Conservation (phyloP, 2,329 filamentous ascomycete genomes). For the Botrytis porri region DNA sequence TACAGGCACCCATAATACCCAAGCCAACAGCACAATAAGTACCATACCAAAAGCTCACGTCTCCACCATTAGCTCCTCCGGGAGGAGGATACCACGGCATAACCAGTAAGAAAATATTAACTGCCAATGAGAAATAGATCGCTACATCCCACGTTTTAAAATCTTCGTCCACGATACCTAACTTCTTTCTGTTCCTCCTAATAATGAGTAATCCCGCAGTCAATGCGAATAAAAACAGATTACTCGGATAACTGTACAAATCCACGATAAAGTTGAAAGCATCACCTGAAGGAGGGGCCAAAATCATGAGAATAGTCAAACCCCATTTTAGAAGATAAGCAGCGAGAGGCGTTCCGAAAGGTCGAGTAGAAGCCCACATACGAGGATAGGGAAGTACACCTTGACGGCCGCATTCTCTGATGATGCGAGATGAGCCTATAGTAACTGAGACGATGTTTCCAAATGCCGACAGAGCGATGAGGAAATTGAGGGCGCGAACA, state of each 20-base stretch:
- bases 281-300: slow-evolving; percentile 59
- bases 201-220: slow-evolving; percentile 57
- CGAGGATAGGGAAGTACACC: slow-evolving; percentile 19
- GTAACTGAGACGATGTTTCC: slow-evolving; percentile 50
- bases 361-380: slow-evolving; percentile 57
- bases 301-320: slow-evolving; percentile 57
- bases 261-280: slow-evolving; percentile 63
- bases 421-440: slow-evolving; percentile 53
- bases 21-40: slow-evolving; percentile 66
- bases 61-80: slow-evolving; percentile 56
- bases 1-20: slow-evolving; percentile 53
- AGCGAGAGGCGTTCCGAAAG: slow-evolving; percentile 61
- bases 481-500: slow-evolving; percentile 45
- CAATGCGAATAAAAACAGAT: slow-evolving; percentile 57
- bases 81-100: slow-evolving; percentile 72
- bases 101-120: slow-evolving; percentile 60
- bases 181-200: slow-evolving; percentile 50
- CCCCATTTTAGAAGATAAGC: slow-evolving; percentile 57
- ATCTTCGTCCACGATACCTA: slow-evolving; percentile 47
- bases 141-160: slow-evolving; percentile 53
- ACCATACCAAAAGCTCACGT: slow-evolving; percentile 72
- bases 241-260: slow-evolving; percentile 55
- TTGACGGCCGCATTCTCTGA: slow-evolving; percentile 53
- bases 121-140: slow-evolving; percentile 56
- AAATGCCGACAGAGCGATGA: slow-evolving; percentile 47